Base-by-base conservation (phyloP, 495 filamentous ascomycete genomes). In the Cenococcum geophilum region DNA sequence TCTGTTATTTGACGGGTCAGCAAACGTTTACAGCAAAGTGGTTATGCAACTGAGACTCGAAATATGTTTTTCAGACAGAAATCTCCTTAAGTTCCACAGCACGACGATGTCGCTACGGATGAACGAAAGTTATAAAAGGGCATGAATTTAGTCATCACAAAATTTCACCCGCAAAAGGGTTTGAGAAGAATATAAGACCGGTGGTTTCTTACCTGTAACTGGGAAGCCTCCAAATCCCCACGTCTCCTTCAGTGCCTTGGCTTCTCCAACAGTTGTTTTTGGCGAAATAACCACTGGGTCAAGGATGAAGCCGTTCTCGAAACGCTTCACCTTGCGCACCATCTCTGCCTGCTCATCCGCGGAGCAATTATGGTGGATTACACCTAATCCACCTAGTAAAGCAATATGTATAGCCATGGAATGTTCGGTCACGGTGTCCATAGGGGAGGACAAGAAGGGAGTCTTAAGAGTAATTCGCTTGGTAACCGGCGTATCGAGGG, bases 351-450 rank as follows among this genome's bases (percentile, higher is more conserved):
- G 93, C 62, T 88, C 88, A 49, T 96, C 88, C 16, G 89, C 79
- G 36, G 91, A 91, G 79, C 93, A 99, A 80, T 99, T 99, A 82
- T 99, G 95, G 77, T 99, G 93, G 65, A 99, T 95, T 59, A 97
- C 89, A 75, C 93, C 93, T 35, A 99, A 80, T 71, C 93, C 93
- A 74, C 93, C 93, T 68, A 97, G 86, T 51, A 97, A 82, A 36
- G 93, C 93, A 87, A 99, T 96, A 78, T 96, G 89, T 68, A 99
- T 97, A 55, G 93, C 93, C 93, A 99, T 99, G 72, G 93, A 91
- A 75, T 95, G 87, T 77, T 97, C 93, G 14, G 93, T 99, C 70
- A 99, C 93, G 36, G 93, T 99, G 80, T 99, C 93, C 93, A 99
- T 99, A 68, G 93, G 95, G 23, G 92, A 97, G 23, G 95, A 97